Evolutionary conservation across 1,284 basidiomycete genomes (phyloP).

Genomic region (Ganoderma sinense): DNA sequence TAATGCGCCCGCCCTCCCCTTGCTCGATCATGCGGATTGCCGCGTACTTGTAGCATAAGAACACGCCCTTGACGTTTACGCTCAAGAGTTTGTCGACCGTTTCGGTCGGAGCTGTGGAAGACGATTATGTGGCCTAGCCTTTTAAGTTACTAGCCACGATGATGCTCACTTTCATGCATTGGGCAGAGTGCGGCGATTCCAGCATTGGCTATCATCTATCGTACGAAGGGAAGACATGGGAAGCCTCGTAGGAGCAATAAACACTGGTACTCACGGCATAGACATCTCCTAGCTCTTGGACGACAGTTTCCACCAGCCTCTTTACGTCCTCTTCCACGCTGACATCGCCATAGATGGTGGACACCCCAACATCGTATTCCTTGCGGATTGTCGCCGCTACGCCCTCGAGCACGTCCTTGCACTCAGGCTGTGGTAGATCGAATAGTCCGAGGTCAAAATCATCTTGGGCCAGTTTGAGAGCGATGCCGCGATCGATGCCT

Average conservation of each 20-base stretch:
- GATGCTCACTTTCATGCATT: conserved; percentile 22
- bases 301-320: conserved; percentile 36
- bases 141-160: too few species aligned
- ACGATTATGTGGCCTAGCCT: too few species aligned
- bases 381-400: conserved; percentile 41
- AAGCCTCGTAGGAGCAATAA: too few species aligned
- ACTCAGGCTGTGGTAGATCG: conserved; percentile 43
- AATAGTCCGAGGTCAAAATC: conserved; percentile 49
- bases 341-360: conserved; percentile 38
- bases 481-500: conserved; percentile 51
- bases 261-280: conserved; percentile 20
- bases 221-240: neutral
- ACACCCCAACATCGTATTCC: conserved; percentile 36
- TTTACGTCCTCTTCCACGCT: conserved; percentile 40
- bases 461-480: conserved; percentile 49
- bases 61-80: conserved; percentile 42
- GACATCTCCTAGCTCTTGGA: conserved; percentile 37
- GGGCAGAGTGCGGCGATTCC: conserved; percentile 29
- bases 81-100: conserved; percentile 17
- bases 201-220: conserved; percentile 43
- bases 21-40: conserved; percentile 43
- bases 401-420: conserved; percentile 35
- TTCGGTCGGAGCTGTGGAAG: conserved; percentile 16
- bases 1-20: too few species aligned
- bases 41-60: conserved; percentile 44